Conservation (phyloP, 2,329 filamentous ascomycete genomes). For the Dothideomycetes sp. region DNA sequence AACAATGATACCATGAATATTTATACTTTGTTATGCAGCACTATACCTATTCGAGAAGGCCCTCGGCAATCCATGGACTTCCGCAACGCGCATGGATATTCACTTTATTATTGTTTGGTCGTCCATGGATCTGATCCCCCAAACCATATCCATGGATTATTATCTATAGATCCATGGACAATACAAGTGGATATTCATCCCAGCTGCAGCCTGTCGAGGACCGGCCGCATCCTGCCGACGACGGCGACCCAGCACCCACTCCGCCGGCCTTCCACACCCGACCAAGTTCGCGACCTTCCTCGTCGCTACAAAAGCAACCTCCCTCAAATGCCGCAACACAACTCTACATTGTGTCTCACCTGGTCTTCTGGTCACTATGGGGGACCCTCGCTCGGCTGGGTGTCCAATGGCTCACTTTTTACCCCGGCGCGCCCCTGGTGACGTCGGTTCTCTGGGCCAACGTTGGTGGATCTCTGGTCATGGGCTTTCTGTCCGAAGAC, state of each 20-base stretch:
- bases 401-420: conserved; percentile 67
- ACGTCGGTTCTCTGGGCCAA: conserved; percentile 82
- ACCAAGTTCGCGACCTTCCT: conserved; percentile 10
- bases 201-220: too few relatives aligned
- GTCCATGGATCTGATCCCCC: too few relatives aligned
- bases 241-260: conserved; percentile 44
- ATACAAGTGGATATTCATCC: too few relatives aligned
- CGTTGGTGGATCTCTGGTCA: conserved; percentile 66
- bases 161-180: too few relatives aligned
- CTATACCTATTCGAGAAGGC: too few relatives aligned
- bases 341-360: conserved; percentile 63
- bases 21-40: too few relatives aligned
- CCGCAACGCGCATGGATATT: too few relatives aligned
- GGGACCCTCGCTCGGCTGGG: conserved; percentile 79
- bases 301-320: neutral
- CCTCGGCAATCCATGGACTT: too few relatives aligned
- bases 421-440: conserved; percentile 64
- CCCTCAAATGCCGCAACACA: conserved; percentile 26
- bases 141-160: too few relatives aligned
- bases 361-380: conserved; percentile 75
- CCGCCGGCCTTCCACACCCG: conserved; percentile 11
- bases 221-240: too few relatives aligned
- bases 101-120: too few relatives aligned
- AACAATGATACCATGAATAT: too few relatives aligned
- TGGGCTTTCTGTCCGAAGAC: conserved; percentile 82